These are phyloP conservation scores for Oehlia diaphana DNA, from an alignment of 192 early-diverging fungal species.

Conservation along the genomic window DNA sequence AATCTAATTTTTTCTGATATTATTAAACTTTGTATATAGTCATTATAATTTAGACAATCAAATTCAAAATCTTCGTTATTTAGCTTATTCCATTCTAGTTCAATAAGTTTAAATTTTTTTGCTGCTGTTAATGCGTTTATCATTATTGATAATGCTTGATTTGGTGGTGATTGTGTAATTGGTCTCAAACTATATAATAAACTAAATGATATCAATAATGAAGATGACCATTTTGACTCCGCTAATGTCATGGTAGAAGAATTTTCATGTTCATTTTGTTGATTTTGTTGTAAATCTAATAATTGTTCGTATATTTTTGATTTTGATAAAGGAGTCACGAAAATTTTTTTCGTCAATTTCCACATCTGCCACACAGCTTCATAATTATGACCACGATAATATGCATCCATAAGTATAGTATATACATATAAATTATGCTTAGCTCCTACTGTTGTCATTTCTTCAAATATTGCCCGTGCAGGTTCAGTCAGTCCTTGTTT, in stretches of 20 bases:
- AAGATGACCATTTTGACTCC: not conserved
- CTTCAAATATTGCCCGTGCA: conserved; percentile 41
- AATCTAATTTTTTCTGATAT: conserved; percentile 34
- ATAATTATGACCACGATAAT: conserved; percentile 37
- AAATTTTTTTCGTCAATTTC: conserved; percentile 37
- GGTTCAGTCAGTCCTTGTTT: conserved; percentile 31
- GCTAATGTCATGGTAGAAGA: not conserved
- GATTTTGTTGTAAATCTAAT: not conserved
- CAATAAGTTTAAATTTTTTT: conserved; percentile 33
- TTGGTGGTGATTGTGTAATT: conserved; percentile 27
- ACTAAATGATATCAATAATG: conserved; percentile 23
- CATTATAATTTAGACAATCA: conserved; percentile 56
- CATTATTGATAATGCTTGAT: conserved; percentile 46
- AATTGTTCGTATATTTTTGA: not conserved
- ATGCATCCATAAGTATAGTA: conserved; percentile 50
- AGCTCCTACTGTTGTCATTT: conserved; percentile 41
- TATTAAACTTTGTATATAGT: conserved; percentile 43
- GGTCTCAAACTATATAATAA: conserved; percentile 27
- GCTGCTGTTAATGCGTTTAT: conserved; percentile 44
- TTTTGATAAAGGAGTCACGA: not conserved
- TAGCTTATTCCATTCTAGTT: conserved; percentile 43
- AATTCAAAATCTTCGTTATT: conserved; percentile 40
- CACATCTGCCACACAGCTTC: conserved; percentile 50
- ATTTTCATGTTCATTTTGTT: not conserved
- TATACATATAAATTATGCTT: conserved; percentile 39